phyloP scores from a whole-genome alignment of 2,329 filamentous ascomycete species.

The Blastomyces emzantsi region DNA sequence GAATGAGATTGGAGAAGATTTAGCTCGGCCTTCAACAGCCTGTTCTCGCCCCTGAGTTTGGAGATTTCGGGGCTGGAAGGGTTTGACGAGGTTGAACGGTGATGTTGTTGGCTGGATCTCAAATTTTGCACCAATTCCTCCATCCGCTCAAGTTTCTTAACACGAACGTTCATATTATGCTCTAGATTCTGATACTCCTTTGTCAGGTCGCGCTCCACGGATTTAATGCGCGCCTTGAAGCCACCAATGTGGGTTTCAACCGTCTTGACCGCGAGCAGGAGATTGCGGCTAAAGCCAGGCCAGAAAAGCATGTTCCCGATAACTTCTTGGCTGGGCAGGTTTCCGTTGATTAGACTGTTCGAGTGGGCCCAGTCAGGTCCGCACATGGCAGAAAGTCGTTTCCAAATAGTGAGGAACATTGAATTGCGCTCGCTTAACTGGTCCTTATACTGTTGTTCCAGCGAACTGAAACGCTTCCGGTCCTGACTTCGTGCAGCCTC shows the following conservation, averaged over 20 bases:
- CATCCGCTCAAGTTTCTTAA: constrained; percentile 78
- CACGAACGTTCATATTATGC: constrained; percentile 64
- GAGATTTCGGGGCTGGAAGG: constrained; percentile 45
- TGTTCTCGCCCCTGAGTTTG: constrained; percentile 52
- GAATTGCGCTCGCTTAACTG: constrained; percentile 86
- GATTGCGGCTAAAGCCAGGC: constrained; percentile 81
- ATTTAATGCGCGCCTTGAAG: constrained; percentile 71
- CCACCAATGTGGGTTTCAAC: constrained; percentile 70
- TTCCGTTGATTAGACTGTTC: constrained; percentile 80
- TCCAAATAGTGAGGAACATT: constrained; percentile 82
- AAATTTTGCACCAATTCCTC: constrained; percentile 67
- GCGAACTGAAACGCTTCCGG: constrained; percentile 61
- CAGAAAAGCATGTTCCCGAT: constrained; percentile 67
- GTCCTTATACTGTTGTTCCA: constrained; percentile 76
- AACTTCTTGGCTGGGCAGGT: constrained; percentile 74
- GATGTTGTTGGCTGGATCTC: constrained; percentile 26
- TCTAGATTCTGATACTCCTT: constrained; percentile 86
- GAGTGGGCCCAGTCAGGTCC: constrained; percentile 86
- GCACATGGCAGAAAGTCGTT: constrained; percentile 72
- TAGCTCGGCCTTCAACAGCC: constrained; percentile 51
- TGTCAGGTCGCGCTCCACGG: constrained; percentile 80
- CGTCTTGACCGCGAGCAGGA: constrained; percentile 75
- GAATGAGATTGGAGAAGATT: constrained; percentile 61
- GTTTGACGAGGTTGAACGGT: constrained; percentile 22
- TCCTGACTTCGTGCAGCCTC: constrained; percentile 72